Evolutionary conservation across 768 basidiomycete species (phyloP).

Genomic region (Boletus pseudo-olivaceus): DNA sequence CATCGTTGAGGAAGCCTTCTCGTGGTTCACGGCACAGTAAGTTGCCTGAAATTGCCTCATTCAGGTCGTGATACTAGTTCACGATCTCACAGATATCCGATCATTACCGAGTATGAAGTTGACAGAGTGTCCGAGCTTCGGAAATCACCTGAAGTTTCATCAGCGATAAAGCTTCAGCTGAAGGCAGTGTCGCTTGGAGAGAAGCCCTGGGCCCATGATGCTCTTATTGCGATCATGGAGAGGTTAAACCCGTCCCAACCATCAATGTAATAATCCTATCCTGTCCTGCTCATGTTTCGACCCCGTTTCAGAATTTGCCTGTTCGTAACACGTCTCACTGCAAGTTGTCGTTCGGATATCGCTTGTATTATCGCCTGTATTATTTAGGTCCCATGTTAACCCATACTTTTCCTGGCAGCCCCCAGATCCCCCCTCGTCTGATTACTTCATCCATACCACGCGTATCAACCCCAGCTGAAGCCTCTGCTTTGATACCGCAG

Average conservation of each 20-base stretch:
- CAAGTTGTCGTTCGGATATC: neutral
- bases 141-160: conserved; percentile 19
- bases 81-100: conserved; percentile 12
- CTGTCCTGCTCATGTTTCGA: neutral
- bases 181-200: conserved; percentile 22
- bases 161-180: conserved; percentile 22
- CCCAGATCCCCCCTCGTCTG: conserved; percentile 67
- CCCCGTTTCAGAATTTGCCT: neutral
- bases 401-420: conserved; percentile 68
- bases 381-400: conserved; percentile 13
- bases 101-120: conserved; percentile 15
- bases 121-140: conserved; percentile 18
- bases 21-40: conserved; percentile 31
- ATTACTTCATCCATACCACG: conserved; percentile 66
- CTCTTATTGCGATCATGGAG: conserved; percentile 25
- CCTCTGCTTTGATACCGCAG: conserved; percentile 25
- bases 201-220: conserved; percentile 25
- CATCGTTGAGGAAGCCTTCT: conserved; percentile 28
- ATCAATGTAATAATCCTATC: conserved; percentile 4
- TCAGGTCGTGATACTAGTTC: neutral
- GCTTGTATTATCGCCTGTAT: neutral
- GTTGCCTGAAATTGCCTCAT: conserved; percentile 6
- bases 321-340: neutral
- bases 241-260: conserved; percentile 13
- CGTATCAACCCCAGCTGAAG: conserved; percentile 42